Base-by-base conservation (phyloP, 441 rosid genomes). In the Populus hybrid region DNA sequence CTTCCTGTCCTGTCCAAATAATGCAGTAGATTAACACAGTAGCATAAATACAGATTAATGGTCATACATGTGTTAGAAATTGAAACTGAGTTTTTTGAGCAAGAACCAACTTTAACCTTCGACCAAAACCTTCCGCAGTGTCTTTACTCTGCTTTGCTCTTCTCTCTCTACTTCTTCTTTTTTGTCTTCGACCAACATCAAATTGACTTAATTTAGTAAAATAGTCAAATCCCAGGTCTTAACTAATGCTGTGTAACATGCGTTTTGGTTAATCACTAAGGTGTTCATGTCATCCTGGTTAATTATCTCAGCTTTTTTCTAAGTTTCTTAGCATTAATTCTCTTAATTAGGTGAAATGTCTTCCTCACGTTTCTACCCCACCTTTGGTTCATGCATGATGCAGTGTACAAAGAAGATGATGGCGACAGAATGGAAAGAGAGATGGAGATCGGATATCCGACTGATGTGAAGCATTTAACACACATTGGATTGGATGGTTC, bases 391-490 rank as follows among this genome's bases (percentile, higher is more conserved):
- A 3, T 64, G 38, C 64, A 9, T 24, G 3, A 38, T 72, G 30
- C 79, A 89, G 97, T 72, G 53, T 86, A 90, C 86, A 90, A 86
- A 71, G 92, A 91, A 6, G 80, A 71, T 30, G 65, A 65, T 30
- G 90, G 87, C n/a, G 81, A 82, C 5, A 86, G 32, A 30, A 30
- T 83, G 38, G 81, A 46, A 0, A 79, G 74, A 28, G 85, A 79
- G 28, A 90, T 93, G 84, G 88, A 91, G 79, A 91, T 91, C 46
- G 97, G 97, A 66, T 81, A 80, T 38, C 98, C 98, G 1, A 93
- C 97, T 26, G 90, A 93, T 35, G 98, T 93, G 81, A 93, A 89
- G 88, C 97, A 93, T 70, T 91, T 93, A 23, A 85, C 98, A 0
- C 98, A 92, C 80, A 88, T 92, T 2, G 98, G 98, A 28, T 79